phyloP scores from a whole-genome alignment of 257 asterid species.

The Thymus mandschuricus region DNA sequence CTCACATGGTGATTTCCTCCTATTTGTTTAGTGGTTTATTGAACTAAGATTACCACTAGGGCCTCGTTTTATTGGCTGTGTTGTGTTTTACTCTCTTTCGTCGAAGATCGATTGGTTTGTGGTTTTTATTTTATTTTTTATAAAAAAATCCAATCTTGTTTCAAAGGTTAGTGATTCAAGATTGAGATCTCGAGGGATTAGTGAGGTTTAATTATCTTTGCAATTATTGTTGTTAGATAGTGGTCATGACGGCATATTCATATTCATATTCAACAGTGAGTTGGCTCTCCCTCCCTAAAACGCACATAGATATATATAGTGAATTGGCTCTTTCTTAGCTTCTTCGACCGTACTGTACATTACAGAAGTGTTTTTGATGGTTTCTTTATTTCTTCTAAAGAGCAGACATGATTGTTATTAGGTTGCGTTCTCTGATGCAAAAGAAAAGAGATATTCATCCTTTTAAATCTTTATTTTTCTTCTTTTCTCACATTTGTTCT shows the following conservation, averaged over 20 bases:
- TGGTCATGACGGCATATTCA: not conserved
- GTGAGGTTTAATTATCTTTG: conserved; percentile 10
- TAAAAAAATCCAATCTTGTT: not conserved
- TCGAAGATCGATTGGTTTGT: not conserved
- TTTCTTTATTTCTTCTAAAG: too few relatives aligned
- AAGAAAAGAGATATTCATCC: too few relatives aligned
- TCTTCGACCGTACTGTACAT: too few relatives aligned
- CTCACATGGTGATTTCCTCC: conserved; percentile 13
- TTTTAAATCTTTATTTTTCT: too few relatives aligned
- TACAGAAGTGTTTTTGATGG: too few relatives aligned
- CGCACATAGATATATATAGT: too few relatives aligned
- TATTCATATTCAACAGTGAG: too few relatives aligned
- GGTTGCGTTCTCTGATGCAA: too few relatives aligned
- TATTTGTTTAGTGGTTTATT: conserved; percentile 8
- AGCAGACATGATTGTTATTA: too few relatives aligned
- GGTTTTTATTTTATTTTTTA: not conserved
- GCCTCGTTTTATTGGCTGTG: not conserved
- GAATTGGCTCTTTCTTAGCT: too few relatives aligned
- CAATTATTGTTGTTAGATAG: not conserved
- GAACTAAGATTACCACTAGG: conserved; percentile 16
- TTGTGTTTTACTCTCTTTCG: not conserved
- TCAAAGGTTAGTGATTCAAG: not conserved
- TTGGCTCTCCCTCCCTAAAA: too few relatives aligned
- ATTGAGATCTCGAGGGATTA: conserved; percentile 2
- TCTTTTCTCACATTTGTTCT: too few relatives aligned